phyloP scores from a whole-genome alignment of 2,329 filamentous ascomycete genomes.

The Dothiorella sarmentorum region DNA sequence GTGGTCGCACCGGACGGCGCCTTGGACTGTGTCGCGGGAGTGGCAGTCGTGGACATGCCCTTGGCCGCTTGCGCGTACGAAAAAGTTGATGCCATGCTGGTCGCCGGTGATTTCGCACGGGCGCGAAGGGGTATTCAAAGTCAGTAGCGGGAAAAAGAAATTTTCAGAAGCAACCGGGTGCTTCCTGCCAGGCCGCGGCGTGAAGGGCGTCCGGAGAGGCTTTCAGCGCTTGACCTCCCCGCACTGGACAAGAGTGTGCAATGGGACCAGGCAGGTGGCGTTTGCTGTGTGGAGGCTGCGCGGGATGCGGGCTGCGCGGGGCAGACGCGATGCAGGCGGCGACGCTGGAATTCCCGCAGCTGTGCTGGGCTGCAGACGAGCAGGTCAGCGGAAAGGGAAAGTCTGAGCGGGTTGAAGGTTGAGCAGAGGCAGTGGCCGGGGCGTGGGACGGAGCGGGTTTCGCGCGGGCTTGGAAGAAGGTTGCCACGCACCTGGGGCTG shows the following conservation, averaged over 20 bases:
- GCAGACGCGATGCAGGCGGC: conserved; percentile 9
- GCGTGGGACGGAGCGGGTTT: not conserved
- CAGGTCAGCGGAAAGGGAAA: conserved; percentile 10
- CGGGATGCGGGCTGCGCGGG: conserved; percentile 9
- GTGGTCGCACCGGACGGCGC: conserved; percentile 41
- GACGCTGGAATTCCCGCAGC: conserved; percentile 10
- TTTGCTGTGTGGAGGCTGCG: conserved; percentile 5
- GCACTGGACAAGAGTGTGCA: conserved; percentile 28
- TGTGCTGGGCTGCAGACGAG: not conserved
- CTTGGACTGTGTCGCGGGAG: conserved; percentile 46
- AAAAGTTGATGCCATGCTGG: conserved; percentile 53
- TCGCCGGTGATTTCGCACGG: conserved; percentile 3
- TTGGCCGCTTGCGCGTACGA: conserved; percentile 96
- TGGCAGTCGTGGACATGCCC: conserved; percentile 57
- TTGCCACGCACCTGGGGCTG: conserved; percentile 14
- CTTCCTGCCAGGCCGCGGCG: not conserved
- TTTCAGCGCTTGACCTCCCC: conserved; percentile 36
- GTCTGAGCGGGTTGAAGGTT: not conserved
- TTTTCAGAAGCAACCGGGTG: not conserved
- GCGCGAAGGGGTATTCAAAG: conserved; percentile 10
- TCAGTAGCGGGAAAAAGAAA: conserved; percentile 6
- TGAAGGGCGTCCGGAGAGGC: conserved; percentile 37
- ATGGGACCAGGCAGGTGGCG: conserved; percentile 10
- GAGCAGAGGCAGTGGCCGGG: not conserved
- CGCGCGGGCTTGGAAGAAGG: not conserved